phyloP scores from a whole-genome alignment of 2,329 filamentous ascomycete genomes.

The Xylariaceae sp. region DNA sequence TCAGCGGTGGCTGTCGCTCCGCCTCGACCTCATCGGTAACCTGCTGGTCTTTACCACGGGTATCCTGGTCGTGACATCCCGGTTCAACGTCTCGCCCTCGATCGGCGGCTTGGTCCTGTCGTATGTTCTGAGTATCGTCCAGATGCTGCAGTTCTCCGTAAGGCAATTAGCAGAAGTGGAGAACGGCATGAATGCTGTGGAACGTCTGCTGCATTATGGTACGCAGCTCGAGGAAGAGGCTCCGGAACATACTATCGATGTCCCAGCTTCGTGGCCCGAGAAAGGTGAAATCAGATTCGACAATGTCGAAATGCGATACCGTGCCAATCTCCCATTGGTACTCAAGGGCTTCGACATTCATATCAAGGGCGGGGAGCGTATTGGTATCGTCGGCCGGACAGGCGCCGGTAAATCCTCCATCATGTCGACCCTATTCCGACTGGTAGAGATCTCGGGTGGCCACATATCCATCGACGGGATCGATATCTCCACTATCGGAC shows the following conservation, averaged over 20 bases:
- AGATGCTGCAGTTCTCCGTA: constrained; percentile 94
- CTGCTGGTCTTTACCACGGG: constrained; percentile 81
- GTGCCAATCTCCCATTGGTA: constrained; percentile 67
- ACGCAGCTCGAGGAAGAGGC: constrained; percentile 85
- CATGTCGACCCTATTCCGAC: constrained; percentile 77
- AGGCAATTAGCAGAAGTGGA: constrained; percentile 92
- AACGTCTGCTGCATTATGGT: constrained; percentile 87
- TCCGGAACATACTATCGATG: constrained; percentile 69
- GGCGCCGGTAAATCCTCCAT: constrained; percentile 81
- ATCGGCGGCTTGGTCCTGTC: constrained; percentile 85
- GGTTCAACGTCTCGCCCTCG: constrained; percentile 79
- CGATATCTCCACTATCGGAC: constrained; percentile 68
- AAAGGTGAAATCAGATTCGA: constrained; percentile 76
- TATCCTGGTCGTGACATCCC: constrained; percentile 86
- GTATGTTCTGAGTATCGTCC: constrained; percentile 89
- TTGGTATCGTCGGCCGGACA: constrained; percentile 77
- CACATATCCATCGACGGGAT: constrained; percentile 63
- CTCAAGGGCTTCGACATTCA: constrained; percentile 68
- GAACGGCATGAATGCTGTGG: constrained; percentile 96
- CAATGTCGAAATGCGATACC: constrained; percentile 75
- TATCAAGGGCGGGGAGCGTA: constrained; percentile 69
- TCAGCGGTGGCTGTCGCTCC: constrained; percentile 85
- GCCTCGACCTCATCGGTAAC: constrained; percentile 81
- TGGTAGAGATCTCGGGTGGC: constrained; percentile 62
- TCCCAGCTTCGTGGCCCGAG: constrained; percentile 77